Evolutionary conservation across 2,329 filamentous ascomycete genomes (phyloP), one percentile per base, ranked within the genome.

Genomic region (Hymenoscyphus repandus): DNA sequence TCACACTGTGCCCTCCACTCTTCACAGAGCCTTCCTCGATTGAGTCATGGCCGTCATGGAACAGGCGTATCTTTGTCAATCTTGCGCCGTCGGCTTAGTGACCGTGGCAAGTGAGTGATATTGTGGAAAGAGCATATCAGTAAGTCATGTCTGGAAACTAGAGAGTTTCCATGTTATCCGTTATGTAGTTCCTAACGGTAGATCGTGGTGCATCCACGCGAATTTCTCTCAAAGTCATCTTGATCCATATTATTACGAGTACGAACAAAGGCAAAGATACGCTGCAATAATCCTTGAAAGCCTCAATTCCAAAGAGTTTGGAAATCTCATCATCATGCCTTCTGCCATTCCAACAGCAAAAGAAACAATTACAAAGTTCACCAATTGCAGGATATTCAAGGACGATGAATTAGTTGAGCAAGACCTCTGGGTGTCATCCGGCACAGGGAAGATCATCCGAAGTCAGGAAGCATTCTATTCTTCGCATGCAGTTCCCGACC

Each of bases 391-490:
- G 45, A 73, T 95, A 22, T 75, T 92, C 52, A 83, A 81, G 63
- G 82, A 80, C 59, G 77, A 85, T 57, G 49, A 59, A 17, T 75
- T 96, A 22, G 77, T 95, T 40, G 70, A 81, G 40, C 83, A 87
- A 56, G 91, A 96, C 64, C 78, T 96, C n/a, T 96, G 90, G 90
- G 83, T 96, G 54, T 90, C 87, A 68, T 87, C 89, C 0, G 66
- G 76, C 13, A 89, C 85, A 1, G 91, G 91, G 58, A 91, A 89
- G 68, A 89, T 96, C 62, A 74, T 96, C 43, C 78, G 83, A 59
- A 88, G 78, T 62, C 82, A 85, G 63, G 72, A 77, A 34, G 72
- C 75, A 33, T 86, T 85, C 66, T 91, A 88, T 66, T 82, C 83
- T 60, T 77, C 87, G 47, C 75, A 82, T 41, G 72, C 78, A 48